Conservation (phyloP, 768 basidiomycete species). For the Rhodotorula graminis region DNA sequence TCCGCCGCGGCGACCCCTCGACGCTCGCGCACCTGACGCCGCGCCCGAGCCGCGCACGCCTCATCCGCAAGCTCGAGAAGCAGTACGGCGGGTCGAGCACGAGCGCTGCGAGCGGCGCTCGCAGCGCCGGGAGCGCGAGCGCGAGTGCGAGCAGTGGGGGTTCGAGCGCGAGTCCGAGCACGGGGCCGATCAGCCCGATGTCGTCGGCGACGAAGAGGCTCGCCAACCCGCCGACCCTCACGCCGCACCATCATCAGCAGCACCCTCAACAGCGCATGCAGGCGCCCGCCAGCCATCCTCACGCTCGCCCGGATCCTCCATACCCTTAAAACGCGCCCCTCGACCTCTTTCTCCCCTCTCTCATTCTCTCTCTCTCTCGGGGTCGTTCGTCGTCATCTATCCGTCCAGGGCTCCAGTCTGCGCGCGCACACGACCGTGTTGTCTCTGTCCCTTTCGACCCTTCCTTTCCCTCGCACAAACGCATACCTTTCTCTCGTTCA, state of each 20-base stretch:
- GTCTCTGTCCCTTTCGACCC: no score
- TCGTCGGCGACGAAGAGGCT: not conserved
- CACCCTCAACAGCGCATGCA: not conserved
- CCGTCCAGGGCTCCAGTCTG: no score
- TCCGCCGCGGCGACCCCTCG: slow-evolving; percentile 1
- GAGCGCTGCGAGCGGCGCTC: not conserved
- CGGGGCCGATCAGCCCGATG: not conserved
- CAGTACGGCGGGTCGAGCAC: slow-evolving; percentile 7
- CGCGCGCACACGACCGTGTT: no score
- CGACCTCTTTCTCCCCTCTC: no score
- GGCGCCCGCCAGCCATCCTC: no score
- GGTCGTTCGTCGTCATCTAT: no score
- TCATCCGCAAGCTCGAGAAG: slow-evolving; percentile 23
- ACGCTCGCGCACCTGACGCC: not conserved
- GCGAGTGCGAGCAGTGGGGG: not conserved
- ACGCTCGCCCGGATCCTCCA: no score
- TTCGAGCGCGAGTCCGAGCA: not conserved
- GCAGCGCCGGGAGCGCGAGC: not conserved
- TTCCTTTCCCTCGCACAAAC: no score
- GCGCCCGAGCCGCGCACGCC: slow-evolving; percentile 13
- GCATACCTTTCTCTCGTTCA: no score
- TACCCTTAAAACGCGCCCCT: not conserved
- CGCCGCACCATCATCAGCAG: no score
- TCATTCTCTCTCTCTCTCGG: no score
- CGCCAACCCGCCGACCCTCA: not conserved